These are phyloP conservation scores for Acanthamoeba quina DNA, from an alignment of 208 protist species.

Conservation along the genomic window DNA sequence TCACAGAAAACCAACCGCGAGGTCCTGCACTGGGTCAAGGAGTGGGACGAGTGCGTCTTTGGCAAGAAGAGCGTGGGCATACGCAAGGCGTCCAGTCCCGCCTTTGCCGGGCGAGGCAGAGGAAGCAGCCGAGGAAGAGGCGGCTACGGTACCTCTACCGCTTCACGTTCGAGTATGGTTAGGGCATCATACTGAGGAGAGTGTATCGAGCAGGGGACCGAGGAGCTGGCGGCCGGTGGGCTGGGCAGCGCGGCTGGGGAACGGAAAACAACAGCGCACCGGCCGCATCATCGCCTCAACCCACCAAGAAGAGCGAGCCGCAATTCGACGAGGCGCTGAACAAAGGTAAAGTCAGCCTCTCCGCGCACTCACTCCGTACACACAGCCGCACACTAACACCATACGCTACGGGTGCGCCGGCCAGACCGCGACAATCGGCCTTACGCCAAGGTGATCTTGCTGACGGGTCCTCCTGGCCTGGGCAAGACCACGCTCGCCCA, in stretches of 20 bases:
- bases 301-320: background rate
- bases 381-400: too few relatives aligned
- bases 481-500: constrained; percentile 97
- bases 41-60: constrained; percentile 73
- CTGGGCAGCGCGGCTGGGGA: constrained; percentile 15
- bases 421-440: constrained; percentile 38
- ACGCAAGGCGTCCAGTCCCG: background rate
- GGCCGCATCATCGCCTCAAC: background rate
- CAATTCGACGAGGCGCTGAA: background rate
- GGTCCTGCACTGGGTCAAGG: constrained; percentile 66
- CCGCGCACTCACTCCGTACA: too few relatives aligned
- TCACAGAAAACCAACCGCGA: constrained; percentile 68
- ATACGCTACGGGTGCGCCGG: background rate
- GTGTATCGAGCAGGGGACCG: background rate
- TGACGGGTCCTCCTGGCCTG: constrained; percentile 95
- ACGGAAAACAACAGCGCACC: background rate
- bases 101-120: background rate
- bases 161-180: background rate
- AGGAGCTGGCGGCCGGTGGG: background rate
- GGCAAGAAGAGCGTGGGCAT: constrained; percentile 57
- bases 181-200: background rate
- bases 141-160: background rate
- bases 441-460: constrained; percentile 83
- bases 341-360: background rate
- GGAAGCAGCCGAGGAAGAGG: background rate